Evolutionary conservation across 2,329 filamentous ascomycete species (phyloP).

Genomic region (Aureobasidium namibiae): DNA sequence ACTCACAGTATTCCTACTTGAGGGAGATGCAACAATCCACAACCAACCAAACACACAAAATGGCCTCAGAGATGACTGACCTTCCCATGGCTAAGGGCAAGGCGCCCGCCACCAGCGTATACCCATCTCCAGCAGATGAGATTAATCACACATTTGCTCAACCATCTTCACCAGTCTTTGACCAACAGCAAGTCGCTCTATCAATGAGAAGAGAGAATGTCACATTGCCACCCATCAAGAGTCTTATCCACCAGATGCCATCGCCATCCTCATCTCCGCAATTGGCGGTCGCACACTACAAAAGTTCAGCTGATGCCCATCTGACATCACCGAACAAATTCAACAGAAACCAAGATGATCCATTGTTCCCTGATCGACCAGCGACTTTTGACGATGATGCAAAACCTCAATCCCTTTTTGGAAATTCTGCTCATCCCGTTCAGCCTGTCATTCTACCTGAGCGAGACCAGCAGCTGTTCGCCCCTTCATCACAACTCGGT

Average conservation of each 20-base stretch:
- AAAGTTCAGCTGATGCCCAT: background rate
- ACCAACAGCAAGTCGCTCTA: background rate
- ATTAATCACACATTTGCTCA: background rate
- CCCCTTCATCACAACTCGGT: background rate
- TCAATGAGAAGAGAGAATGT: background rate
- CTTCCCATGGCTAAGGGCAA: background rate
- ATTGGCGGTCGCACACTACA: background rate
- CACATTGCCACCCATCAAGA: slow-evolving; percentile 1
- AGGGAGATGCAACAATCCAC: slow-evolving; percentile 11
- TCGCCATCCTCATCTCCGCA: slow-evolving; percentile 10
- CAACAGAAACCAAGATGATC: background rate
- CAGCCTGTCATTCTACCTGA: background rate
- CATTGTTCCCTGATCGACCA: background rate
- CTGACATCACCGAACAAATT: background rate
- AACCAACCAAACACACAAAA: background rate
- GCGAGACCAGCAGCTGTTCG: background rate
- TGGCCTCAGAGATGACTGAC: background rate
- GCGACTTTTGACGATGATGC: background rate
- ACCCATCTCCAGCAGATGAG: slow-evolving; percentile 12
- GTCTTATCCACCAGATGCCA: background rate
- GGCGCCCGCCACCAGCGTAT: slow-evolving; percentile 3
- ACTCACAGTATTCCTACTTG: slow-evolving; percentile 1
- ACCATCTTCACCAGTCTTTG: slow-evolving; percentile 2
- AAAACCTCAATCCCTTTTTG: slow-evolving; percentile 1
- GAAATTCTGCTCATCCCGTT: background rate